phyloP scores from a whole-genome alignment of 345 rosid genomes.

The Bretschneidera sinensis region DNA sequence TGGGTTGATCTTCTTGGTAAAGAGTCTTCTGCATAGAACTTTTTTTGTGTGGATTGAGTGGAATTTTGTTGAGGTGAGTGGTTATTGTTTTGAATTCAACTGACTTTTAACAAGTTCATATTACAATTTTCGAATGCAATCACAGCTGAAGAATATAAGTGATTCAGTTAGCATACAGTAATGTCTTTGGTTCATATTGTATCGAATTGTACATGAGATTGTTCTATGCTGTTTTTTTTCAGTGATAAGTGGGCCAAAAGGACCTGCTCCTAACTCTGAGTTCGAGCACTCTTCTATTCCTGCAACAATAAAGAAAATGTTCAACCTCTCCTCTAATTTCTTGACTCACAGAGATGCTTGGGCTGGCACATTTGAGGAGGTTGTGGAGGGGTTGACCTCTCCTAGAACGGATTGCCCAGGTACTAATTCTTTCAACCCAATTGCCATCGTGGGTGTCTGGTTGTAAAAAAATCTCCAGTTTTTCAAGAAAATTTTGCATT shows the following conservation, averaged over 20 bases:
- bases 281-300: constrained; percentile 94
- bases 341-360: constrained; percentile 96
- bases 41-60: neutral
- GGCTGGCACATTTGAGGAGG: constrained; percentile 90
- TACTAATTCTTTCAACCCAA: constrained; percentile 10
- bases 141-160: too few relatives aligned
- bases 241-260: constrained; percentile 66
- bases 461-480: neutral
- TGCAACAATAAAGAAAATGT: constrained; percentile 89
- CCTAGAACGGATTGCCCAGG: constrained; percentile 96
- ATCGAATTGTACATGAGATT: too few relatives aligned
- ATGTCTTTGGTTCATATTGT: too few relatives aligned
- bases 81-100: constrained; percentile 4
- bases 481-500: too few relatives aligned
- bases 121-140: too few relatives aligned
- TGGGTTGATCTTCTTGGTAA: neutral
- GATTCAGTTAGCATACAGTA: too few relatives aligned
- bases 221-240: constrained; percentile 15
- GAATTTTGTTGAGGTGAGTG: neutral
- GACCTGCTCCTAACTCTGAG: constrained; percentile 75
- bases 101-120: constrained; percentile 4
- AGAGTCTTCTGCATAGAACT: neutral
- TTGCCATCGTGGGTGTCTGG: neutral
- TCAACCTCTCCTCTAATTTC: constrained; percentile 80
- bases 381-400: constrained; percentile 52